Base-by-base conservation (phyloP, 148 eudicot species). In the Persicaria tinctoria region DNA sequence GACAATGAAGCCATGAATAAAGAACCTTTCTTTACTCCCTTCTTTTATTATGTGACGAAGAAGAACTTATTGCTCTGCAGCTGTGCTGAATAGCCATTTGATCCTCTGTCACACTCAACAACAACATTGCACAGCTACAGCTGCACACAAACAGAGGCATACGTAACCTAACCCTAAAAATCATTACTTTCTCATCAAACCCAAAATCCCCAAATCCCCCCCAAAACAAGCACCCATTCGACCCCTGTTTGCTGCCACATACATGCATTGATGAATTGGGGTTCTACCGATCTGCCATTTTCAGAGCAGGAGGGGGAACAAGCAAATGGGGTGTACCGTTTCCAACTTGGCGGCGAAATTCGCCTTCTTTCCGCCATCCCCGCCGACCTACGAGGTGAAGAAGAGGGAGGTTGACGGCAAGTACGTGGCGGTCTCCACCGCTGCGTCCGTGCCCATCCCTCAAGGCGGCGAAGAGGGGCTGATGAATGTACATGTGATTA, bases 291-390 rank as follows among this genome's bases (percentile, higher is more conserved):
- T 71, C 57, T 76, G 41, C 1, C 23, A 5, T 44, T 53, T 44
- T 76, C 73, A 11, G 73, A 75, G 18, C 78, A 53, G 44, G 38
- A 71, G 48, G 68, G 20, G 0, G 6, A n/a, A n/a, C 69, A 63
- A 63, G 69, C 47, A 47, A 81, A 92, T 92, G 98, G 96, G 98
- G 70, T 95, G 96, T 78, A n/a, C 90, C 72, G 47, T 91, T 10
- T 95, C 98, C 66, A 89, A 88, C 73, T 84, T 95, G 60, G 96
- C 92, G 14, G 85, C 97, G n/a, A 95, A 92, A 74, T 90, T 95
- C 71, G 97, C 98, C 13, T 95, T 95, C 79, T 95, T 95, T 63
- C 98, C 98, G 8, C 98, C 98, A 1, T 77, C 89, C n/a, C 98
- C 98, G 63, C 73, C 96, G 18, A 92, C 98, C 0, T 95, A 95